Conservation (phyloP, 1,284 basidiomycete species). For the Pholiota adiposa region DNA sequence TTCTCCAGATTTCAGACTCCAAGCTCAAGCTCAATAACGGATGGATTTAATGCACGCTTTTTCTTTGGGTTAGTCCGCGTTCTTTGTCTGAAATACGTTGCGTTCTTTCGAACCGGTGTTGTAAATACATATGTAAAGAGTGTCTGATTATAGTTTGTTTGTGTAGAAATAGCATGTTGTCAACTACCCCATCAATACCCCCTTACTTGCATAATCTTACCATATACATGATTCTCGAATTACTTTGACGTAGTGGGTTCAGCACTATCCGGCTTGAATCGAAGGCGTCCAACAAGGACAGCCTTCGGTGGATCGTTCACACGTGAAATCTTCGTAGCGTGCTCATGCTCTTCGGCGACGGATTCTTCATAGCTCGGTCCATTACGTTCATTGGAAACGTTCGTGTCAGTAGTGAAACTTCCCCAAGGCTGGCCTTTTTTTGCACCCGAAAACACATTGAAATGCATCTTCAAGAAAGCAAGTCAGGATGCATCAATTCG, state of each 20-base stretch:
- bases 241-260: slow-evolving; percentile 45
- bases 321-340: slow-evolving; percentile 53
- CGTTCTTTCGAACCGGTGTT: too few relatives aligned
- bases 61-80: too few relatives aligned
- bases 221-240: too few relatives aligned
- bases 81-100: too few relatives aligned
- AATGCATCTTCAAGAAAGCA: slow-evolving; percentile 50
- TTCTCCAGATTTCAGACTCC: not conserved
- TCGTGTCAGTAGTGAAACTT: slow-evolving; percentile 60
- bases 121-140: too few relatives aligned
- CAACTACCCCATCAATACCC: too few relatives aligned
- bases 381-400: slow-evolving; percentile 36
- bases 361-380: slow-evolving; percentile 44
- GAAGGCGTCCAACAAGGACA: slow-evolving; percentile 52
- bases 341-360: slow-evolving; percentile 34
- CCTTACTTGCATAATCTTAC: too few relatives aligned
- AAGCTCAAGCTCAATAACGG: too few relatives aligned
- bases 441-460: slow-evolving; percentile 66
- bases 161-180: too few relatives aligned
- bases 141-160: too few relatives aligned
- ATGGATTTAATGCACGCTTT: too few relatives aligned
- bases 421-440: slow-evolving; percentile 65
- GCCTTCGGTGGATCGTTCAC: slow-evolving; percentile 42
- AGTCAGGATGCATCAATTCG: slow-evolving; percentile 9
- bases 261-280: slow-evolving; percentile 55